Evolutionary conservation across 2,329 filamentous ascomycete species (phyloP).

Genomic region (Cladophialophora psammophila): DNA sequence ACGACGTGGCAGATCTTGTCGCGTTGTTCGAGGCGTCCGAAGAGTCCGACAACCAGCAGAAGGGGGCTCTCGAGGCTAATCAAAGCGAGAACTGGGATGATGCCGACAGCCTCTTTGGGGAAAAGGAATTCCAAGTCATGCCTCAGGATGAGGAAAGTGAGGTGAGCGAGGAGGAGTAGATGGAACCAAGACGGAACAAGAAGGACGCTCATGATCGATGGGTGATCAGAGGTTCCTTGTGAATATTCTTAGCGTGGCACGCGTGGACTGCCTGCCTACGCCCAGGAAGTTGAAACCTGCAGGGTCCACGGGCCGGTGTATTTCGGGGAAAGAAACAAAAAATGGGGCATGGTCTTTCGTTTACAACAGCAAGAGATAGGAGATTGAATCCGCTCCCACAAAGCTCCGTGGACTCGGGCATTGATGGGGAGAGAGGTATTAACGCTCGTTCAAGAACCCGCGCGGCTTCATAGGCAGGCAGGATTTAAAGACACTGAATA

Average conservation of each 20-base stretch:
- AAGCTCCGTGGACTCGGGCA: background rate
- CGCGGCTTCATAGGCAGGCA: background rate
- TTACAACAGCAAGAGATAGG: background rate
- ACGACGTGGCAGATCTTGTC: background rate
- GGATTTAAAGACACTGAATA: background rate
- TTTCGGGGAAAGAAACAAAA: background rate
- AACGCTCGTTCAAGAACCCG: background rate
- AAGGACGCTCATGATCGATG: background rate
- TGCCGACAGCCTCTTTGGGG: background rate
- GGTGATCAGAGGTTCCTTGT: background rate
- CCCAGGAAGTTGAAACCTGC: background rate
- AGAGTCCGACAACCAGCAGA: background rate
- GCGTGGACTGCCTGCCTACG: no score
- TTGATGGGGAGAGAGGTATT: background rate
- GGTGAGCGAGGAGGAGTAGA: constrained; percentile 17
- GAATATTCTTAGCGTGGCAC: background rate
- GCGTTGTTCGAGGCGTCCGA: background rate
- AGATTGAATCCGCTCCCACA: background rate
- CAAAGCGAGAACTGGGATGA: background rate
- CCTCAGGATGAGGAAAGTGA: constrained; percentile 11
- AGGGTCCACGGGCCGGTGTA: background rate
- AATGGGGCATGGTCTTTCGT: background rate
- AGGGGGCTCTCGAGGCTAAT: background rate
- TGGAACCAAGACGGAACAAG: background rate
- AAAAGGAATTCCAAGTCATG: background rate